These are phyloP conservation scores for Hyphodiscus sp. DNA, from an alignment of 2,329 filamentous ascomycete genomes.

Conservation along the genomic window DNA sequence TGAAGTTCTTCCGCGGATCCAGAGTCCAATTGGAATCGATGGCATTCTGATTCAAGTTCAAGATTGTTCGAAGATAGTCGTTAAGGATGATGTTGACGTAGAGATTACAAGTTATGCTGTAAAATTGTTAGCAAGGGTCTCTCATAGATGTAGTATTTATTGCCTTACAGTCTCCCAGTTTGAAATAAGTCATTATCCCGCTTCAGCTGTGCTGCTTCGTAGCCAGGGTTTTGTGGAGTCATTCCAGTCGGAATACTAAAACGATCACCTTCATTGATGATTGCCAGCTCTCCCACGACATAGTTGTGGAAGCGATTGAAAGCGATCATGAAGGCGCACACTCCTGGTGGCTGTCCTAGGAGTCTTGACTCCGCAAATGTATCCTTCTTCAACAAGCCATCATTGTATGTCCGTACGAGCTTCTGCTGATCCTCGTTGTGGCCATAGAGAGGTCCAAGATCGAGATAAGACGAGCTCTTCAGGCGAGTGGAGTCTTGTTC, in stretches of 20 bases:
- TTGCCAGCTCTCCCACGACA: slow-evolving; percentile 66
- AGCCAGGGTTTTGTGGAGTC: slow-evolving; percentile 42
- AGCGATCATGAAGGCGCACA: slow-evolving; percentile 64
- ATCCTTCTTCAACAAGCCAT: slow-evolving; percentile 65
- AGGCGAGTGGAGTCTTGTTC: slow-evolving; percentile 21
- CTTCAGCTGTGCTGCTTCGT: slow-evolving; percentile 52
- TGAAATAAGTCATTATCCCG: slow-evolving; percentile 73
- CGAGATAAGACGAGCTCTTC: slow-evolving; percentile 37
- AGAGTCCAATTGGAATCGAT: slow-evolving; percentile 44
- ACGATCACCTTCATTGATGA: slow-evolving; percentile 73
- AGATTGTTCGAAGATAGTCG: slow-evolving; percentile 70
- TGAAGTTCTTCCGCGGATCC: slow-evolving; percentile 55
- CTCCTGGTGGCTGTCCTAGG: slow-evolving; percentile 61
- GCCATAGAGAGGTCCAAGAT: slow-evolving; percentile 38
- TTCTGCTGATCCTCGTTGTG: slow-evolving; percentile 34
- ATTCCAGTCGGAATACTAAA: slow-evolving; percentile 57
- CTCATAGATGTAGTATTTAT: slow-evolving; percentile 39
- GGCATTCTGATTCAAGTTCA: slow-evolving; percentile 15
- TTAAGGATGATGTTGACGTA: slow-evolving; percentile 73
- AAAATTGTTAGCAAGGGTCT: slow-evolving; percentile 62
- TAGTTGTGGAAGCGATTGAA: slow-evolving; percentile 83
- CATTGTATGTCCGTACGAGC: slow-evolving; percentile 51
- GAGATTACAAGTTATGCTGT: slow-evolving; percentile 68
- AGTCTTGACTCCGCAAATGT: slow-evolving; percentile 62
- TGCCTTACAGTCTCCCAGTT: slow-evolving; percentile 51